phyloP scores from a whole-genome alignment of 768 basidiomycete genomes.

The Termitomyces sp. region DNA sequence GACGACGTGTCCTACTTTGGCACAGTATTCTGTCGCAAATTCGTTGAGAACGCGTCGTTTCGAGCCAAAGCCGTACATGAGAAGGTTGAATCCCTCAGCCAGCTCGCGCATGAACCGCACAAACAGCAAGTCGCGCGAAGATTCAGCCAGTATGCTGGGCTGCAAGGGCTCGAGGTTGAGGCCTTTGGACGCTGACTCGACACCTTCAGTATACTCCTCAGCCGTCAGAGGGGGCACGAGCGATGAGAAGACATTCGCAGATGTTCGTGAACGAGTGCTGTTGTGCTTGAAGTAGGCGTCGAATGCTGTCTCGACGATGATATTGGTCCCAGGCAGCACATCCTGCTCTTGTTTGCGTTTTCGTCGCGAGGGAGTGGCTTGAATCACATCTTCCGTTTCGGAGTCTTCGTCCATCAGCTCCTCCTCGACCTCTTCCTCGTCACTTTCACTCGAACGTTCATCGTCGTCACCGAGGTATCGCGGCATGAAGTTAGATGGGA shows the following conservation, averaged over 20 bases:
- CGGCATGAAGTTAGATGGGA: background rate
- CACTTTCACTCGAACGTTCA: constrained; percentile 15
- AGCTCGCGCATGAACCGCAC: constrained; percentile 70
- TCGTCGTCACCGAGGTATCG: constrained; percentile 9
- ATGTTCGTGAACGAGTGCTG: constrained; percentile 66
- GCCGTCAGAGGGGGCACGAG: constrained; percentile 69
- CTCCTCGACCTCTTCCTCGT: constrained; percentile 16
- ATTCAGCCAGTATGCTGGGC: constrained; percentile 31
- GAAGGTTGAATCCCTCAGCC: constrained; percentile 79
- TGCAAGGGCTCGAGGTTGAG: constrained; percentile 30
- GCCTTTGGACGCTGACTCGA: constrained; percentile 26
- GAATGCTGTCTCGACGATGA: constrained; percentile 67
- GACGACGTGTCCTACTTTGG: constrained; percentile 67
- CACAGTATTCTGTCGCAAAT: constrained; percentile 60
- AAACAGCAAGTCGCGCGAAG: constrained; percentile 42
- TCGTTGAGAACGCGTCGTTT: constrained; percentile 76
- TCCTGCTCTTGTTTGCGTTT: constrained; percentile 17
- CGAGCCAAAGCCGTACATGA: constrained; percentile 89
- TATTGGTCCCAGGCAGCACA: constrained; percentile 20
- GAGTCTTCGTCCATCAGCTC: constrained; percentile 18
- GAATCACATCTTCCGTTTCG: constrained; percentile 12
- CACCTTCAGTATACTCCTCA: constrained; percentile 56
- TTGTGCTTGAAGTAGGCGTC: constrained; percentile 82
- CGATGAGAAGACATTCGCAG: constrained; percentile 75
- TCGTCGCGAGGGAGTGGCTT: constrained; percentile 8